phyloP scores from a whole-genome alignment of 805 yeast species.

The Pichia manshurica region DNA sequence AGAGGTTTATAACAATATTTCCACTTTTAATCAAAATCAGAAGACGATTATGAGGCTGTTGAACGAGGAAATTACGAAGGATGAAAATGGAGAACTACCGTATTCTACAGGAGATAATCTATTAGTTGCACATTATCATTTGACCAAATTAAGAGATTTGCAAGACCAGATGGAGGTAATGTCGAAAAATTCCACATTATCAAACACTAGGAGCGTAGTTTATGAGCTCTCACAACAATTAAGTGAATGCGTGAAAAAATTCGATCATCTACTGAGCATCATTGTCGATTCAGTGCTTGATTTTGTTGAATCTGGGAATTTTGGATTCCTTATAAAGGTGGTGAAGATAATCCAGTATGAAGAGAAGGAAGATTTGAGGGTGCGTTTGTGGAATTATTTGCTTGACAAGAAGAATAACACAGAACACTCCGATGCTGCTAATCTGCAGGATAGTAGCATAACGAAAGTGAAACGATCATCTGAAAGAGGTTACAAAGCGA shows the following conservation, averaged over 20 bases:
- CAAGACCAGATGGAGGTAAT: constrained; percentile 65
- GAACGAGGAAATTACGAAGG: constrained; percentile 26
- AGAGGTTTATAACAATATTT: constrained; percentile 56
- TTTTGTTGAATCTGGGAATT: constrained; percentile 62
- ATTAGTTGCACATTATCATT: constrained; percentile 60
- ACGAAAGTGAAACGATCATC: constrained; percentile 34
- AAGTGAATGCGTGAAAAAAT: constrained; percentile 44
- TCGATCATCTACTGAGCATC: constrained; percentile 58
- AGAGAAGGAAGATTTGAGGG: constrained; percentile 67
- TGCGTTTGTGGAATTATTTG: constrained; percentile 24
- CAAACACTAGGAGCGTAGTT: constrained; percentile 67
- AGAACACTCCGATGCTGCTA: constrained; percentile 11
- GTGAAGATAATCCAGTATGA: constrained; percentile 78
- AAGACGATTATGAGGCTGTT: constrained; percentile 48
- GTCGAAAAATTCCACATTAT: constrained; percentile 35
- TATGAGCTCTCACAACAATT: constrained; percentile 48
- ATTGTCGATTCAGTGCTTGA: constrained; percentile 63
- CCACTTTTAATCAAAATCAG: constrained; percentile 47
- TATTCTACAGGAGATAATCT: constrained; percentile 45
- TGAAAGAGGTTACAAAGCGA: constrained; percentile 55
- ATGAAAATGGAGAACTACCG: constrained; percentile 17
- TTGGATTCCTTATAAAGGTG: constrained; percentile 59
- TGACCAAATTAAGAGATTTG: constrained; percentile 70
- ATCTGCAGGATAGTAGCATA: constrained; percentile 5
- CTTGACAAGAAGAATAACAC: constrained; percentile 12